These are phyloP conservation scores for Bimuria novae-zelandiae DNA, from an alignment of 2,329 filamentous ascomycete genomes.

Conservation along the genomic window DNA sequence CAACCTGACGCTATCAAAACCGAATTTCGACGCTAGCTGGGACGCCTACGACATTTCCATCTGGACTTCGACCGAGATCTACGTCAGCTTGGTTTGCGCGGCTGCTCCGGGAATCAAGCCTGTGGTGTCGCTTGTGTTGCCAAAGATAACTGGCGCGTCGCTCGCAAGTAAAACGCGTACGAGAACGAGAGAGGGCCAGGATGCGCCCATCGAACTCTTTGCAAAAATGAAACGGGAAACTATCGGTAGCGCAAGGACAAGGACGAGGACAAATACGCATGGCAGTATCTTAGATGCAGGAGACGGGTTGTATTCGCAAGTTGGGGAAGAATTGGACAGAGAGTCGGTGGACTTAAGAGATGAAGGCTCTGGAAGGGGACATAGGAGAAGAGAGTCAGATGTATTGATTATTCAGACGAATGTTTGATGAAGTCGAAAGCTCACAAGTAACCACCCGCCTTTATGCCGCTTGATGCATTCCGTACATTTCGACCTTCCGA, in stretches of 20 bases:
- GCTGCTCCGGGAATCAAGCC: conserved; percentile 28
- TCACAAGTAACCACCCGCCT: too few species aligned
- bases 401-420: not conserved
- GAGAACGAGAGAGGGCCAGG: not conserved
- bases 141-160: conserved; percentile 22
- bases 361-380: not conserved
- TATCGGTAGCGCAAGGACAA: conserved; percentile 12
- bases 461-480: too few species aligned
- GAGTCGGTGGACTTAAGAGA: not conserved
- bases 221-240: conserved; percentile 17
- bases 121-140: conserved; percentile 19
- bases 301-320: conserved; percentile 6
- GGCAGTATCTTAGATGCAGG: conserved; percentile 12
- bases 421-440: not conserved
- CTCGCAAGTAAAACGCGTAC: conserved; percentile 15
- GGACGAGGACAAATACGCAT: conserved; percentile 4
- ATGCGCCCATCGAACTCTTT: conserved; percentile 14
- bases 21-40: conserved; percentile 24
- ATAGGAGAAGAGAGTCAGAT: not conserved
- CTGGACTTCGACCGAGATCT: conserved; percentile 28
- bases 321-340: conserved; percentile 15
- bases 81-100: conserved; percentile 26
- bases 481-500: too few species aligned
- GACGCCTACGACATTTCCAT: conserved; percentile 29
- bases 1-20: conserved; percentile 4